Evolutionary conservation across 1,139 yeast genomes (phyloP).

Genomic region (Hemisphaericaspora lyxosophila): DNA sequence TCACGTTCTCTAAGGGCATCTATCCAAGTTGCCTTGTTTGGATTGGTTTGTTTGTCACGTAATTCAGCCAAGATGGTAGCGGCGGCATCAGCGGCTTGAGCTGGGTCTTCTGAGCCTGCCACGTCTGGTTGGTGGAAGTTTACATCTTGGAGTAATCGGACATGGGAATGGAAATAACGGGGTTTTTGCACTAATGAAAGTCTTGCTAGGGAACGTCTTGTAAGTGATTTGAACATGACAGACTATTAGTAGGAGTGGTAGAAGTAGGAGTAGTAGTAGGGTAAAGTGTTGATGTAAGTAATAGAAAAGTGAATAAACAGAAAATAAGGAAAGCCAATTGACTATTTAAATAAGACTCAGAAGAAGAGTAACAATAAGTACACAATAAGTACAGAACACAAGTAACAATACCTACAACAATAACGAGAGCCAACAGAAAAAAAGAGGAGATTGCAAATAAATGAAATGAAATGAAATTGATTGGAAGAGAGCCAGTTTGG

Average conservation of each 20-base stretch:
- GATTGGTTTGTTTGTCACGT: conserved; percentile 31
- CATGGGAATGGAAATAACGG: neutral
- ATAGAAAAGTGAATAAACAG: too few relatives aligned
- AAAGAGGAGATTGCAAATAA: too few relatives aligned
- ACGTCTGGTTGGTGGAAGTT: conserved; percentile 39
- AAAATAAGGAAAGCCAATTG: too few relatives aligned
- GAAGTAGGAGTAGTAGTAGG: neutral
- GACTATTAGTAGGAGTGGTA: too few relatives aligned
- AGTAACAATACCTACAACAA: too few relatives aligned
- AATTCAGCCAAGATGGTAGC: conserved; percentile 61
- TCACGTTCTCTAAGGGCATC: conserved; percentile 77
- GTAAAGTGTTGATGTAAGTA: neutral
- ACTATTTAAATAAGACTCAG: too few relatives aligned
- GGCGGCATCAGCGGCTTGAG: conserved; percentile 68
- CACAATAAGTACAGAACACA: too few relatives aligned
- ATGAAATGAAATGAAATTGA: too few relatives aligned
- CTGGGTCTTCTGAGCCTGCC: conserved; percentile 43
- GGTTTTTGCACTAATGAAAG: neutral
- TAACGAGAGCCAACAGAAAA: too few relatives aligned
- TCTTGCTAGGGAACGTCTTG: conserved; percentile 1
- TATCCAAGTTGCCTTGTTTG: conserved; percentile 76
- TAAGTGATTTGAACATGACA: conserved; percentile 5
- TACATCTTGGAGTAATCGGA: conserved; percentile 1
- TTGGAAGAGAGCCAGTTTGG: too few relatives aligned
- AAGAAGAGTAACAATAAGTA: too few relatives aligned